A percentile compares a stretch with the other conserved stretches of the same genome.
Evolutionary conservation across 306 rosid species (phyloP).

Genomic region (Macrotyloma uniflorum): DNA sequence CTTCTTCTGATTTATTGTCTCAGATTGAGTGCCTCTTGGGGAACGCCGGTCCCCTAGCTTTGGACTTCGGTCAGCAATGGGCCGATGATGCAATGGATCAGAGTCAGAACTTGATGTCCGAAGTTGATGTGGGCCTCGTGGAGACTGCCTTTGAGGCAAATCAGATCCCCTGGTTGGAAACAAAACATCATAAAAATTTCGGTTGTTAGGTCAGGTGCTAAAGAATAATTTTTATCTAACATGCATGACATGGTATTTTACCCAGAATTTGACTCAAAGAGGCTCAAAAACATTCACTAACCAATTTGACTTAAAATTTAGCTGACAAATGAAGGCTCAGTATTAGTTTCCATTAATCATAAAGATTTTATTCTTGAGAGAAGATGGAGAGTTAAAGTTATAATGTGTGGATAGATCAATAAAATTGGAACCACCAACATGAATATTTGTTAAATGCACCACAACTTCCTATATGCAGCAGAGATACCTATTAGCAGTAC

Average conservation of each 20-base stretch:
- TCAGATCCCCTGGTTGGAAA: constrained; percentile 68
- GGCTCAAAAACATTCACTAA: neutral
- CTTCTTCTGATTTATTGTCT: constrained; percentile 71
- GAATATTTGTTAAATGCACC: neutral
- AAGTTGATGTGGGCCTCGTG: constrained; percentile 68
- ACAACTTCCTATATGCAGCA: constrained; percentile 4
- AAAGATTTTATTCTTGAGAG: neutral
- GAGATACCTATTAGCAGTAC: neutral
- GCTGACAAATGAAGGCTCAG: neutral
- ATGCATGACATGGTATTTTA: neutral
- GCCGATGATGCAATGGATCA: constrained; percentile 73
- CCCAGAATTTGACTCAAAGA: too few species aligned
- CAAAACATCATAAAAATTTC: constrained; percentile 17
- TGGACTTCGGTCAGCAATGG: constrained; percentile 73
- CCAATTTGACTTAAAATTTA: neutral
- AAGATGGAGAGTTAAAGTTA: neutral
- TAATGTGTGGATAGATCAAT: neutral
- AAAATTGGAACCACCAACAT: neutral
- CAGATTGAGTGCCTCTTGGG: constrained; percentile 73
- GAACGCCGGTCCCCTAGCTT: constrained; percentile 78
- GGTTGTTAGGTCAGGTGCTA: neutral
- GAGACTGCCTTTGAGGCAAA: constrained; percentile 76
- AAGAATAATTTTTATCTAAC: neutral
- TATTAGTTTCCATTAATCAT: constrained; percentile 1
- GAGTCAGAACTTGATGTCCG: constrained; percentile 78